Conservation (phyloP, 2,329 filamentous ascomycete species). For the Graphilbum ipis-grandicollis region DNA sequence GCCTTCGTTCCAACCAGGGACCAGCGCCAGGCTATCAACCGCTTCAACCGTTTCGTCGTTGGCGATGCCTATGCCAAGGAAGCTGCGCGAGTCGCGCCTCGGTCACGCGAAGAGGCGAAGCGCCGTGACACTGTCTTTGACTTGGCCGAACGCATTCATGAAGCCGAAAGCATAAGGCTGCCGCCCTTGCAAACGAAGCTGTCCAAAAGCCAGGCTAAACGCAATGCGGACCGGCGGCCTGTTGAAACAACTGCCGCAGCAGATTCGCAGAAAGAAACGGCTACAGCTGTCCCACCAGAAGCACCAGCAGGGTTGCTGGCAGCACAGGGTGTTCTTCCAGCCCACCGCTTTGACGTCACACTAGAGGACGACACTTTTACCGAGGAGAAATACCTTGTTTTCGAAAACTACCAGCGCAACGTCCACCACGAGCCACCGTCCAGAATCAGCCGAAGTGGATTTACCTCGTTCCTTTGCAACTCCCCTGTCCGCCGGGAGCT, state of each 20-base stretch:
- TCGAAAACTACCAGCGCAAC: constrained; percentile 54
- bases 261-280: background rate
- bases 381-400: constrained; percentile 58
- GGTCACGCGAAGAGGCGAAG: constrained; percentile 46
- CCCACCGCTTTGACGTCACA: constrained; percentile 50
- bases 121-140: constrained; percentile 51
- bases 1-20: constrained; percentile 50
- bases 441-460: constrained; percentile 42
- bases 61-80: constrained; percentile 52
- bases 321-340: no score
- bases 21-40: constrained; percentile 59
- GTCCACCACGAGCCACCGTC: constrained; percentile 51
- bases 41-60: constrained; percentile 51
- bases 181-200: constrained; percentile 9
- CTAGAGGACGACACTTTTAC: constrained; percentile 55
- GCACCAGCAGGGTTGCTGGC: background rate
- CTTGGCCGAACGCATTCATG: constrained; percentile 49
- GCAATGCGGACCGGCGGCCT: background rate
- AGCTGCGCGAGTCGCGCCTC: constrained; percentile 45
- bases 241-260: background rate
- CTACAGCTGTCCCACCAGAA: background rate
- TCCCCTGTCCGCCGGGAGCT: constrained; percentile 42
- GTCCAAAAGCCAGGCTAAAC: background rate
- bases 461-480: constrained; percentile 55
- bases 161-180: constrained; percentile 39